phyloP scores from a whole-genome alignment of 805 yeast species.

The Barnettozyma wickerhamii region DNA sequence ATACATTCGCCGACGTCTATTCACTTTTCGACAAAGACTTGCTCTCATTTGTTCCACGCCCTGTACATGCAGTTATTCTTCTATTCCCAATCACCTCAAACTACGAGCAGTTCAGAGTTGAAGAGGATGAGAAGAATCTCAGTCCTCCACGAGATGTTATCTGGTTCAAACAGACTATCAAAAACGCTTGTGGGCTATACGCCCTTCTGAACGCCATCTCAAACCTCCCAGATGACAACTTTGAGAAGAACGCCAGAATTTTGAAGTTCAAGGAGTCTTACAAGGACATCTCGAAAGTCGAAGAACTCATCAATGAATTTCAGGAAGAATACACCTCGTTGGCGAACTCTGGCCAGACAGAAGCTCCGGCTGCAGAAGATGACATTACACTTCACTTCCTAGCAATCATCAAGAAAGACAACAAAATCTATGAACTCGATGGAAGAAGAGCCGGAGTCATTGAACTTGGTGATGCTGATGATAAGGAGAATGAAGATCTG shows the following conservation, averaged over 20 bases:
- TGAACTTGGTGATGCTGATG: constrained; percentile 41
- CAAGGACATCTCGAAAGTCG: constrained; percentile 20
- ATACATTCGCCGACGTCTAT: constrained; percentile 74
- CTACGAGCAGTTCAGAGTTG: constrained; percentile 49
- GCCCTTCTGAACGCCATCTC: constrained; percentile 70
- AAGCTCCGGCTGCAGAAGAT: constrained; percentile 56
- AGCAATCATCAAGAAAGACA: constrained; percentile 56
- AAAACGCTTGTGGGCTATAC: constrained; percentile 90
- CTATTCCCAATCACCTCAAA: constrained; percentile 72
- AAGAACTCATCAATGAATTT: constrained; percentile 41
- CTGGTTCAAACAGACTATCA: constrained; percentile 86
- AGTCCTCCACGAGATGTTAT: constrained; percentile 29
- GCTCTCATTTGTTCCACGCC: constrained; percentile 76
- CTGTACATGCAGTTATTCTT: constrained; percentile 68
- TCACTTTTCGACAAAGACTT: constrained; percentile 84
- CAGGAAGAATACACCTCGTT: constrained; percentile 41
- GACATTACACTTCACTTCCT: constrained; percentile 71
- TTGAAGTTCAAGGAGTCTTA: constrained; percentile 13
- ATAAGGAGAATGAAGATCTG: constrained; percentile 39
- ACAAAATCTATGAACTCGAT: constrained; percentile 75
- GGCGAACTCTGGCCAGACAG: constrained; percentile 40
- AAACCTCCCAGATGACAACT: constrained; percentile 31
- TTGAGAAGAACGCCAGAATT: constrained; percentile 12
- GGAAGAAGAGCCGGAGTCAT: constrained; percentile 82
- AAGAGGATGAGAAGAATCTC: constrained; percentile 32